Evolutionary conservation across 495 filamentous ascomycete species (phyloP).

Genomic region (Bryoglossum gracile): DNA sequence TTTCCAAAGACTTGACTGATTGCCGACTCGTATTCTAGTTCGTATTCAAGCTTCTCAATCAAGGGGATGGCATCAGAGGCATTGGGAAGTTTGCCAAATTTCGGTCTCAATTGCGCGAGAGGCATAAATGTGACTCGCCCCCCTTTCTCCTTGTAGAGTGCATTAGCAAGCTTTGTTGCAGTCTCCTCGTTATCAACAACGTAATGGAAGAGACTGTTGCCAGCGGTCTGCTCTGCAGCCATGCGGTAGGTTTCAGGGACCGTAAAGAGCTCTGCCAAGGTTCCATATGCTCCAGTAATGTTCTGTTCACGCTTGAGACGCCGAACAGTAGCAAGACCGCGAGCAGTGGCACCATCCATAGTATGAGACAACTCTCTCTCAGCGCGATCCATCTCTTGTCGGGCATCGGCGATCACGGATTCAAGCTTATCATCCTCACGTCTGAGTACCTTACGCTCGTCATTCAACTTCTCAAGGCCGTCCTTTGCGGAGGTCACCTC

Average conservation of each 20-base stretch:
- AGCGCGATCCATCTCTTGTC: conserved; percentile 63
- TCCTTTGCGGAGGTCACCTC: conserved; percentile 76
- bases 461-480: conserved; percentile 66
- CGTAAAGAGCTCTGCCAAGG: conserved; percentile 80
- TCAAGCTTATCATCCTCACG: conserved; percentile 83
- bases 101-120: conserved; percentile 66
- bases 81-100: conserved; percentile 66
- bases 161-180: conserved; percentile 70
- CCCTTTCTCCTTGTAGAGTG: conserved; percentile 67
- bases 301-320: conserved; percentile 68
- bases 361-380: conserved; percentile 70
- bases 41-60: conserved; percentile 77
- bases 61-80: conserved; percentile 82
- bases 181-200: conserved; percentile 92
- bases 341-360: conserved; percentile 83
- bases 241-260: conserved; percentile 80
- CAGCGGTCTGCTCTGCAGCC: conserved; percentile 88
- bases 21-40: conserved; percentile 69
- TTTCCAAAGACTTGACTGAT: conserved; percentile 94
- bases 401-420: conserved; percentile 66
- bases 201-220: conserved; percentile 90
- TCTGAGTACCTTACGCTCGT: conserved; percentile 86
- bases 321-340: conserved; percentile 75
- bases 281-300: conserved; percentile 86
- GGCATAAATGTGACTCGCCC: conserved; percentile 97